Base-by-base conservation (phyloP, 2,329 filamentous ascomycete genomes). In the Trichoderma harzianum region DNA sequence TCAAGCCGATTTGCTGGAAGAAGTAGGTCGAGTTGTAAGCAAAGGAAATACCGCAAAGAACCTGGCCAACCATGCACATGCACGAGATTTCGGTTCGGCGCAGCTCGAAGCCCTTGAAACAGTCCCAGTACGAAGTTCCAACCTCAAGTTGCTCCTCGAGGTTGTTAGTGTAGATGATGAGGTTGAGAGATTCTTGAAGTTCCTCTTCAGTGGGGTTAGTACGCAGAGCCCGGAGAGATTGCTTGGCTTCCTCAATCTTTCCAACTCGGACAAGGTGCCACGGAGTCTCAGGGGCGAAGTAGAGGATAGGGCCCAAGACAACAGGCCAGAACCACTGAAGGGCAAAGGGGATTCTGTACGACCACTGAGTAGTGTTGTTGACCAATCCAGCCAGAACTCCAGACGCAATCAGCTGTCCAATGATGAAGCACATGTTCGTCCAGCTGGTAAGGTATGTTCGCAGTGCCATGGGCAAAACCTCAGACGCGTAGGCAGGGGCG, bases 31-130 rank as follows among this genome's bases (percentile, higher is more conserved):
- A 79, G 73, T 82, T 83, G 18, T 79, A 80, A 28, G 81, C 79
- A 55, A 83, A 78, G 70, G 63, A 70, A 21, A 71, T 70, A 16
- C 72, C 72, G 24, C 69, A 58, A 26, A 72, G 58, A 10, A n/a
- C 62, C 26, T 71, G 69, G 34, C 69, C 69, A 43, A 64, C 60
- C 60, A 71, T 66, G 62, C 60, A 66, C 61, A 66, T 58, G 61
- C 69, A 82, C 2, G 86, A 84, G 26, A 88, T 84, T 75, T 87
- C 85, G 8, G 86, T 88, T 21, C 87, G 81, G 18, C 85, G 83
- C 1, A 86, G 77, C 57, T 86, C 81, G 5, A 80, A 77, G n/a
- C 81, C 81, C 34, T 79, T 80, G 76, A 86, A 86, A 73, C 83
- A 84, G 74, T 85, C 83, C 61, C 72, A 72, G 71, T 86, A 86